phyloP scores from a whole-genome alignment of 2,329 filamentous ascomycete genomes.

The Keithomyces neogunnii region DNA sequence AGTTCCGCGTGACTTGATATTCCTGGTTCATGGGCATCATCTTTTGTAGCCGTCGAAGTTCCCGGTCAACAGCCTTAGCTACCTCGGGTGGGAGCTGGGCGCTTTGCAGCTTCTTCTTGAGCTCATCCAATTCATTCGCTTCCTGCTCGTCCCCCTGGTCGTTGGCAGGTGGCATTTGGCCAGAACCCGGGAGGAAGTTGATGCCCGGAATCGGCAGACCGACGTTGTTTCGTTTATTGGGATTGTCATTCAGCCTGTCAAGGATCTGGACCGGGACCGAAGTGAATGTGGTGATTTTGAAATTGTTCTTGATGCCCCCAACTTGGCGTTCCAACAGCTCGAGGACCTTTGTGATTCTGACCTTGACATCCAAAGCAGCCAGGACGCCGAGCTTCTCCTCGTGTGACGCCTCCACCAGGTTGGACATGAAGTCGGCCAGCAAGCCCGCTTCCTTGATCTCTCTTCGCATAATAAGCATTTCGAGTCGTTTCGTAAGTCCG shows the following conservation, averaged over 20 bases:
- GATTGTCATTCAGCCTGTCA: constrained; percentile 39
- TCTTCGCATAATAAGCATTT: constrained; percentile 79
- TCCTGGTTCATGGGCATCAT: constrained; percentile 96
- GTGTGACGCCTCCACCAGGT: constrained; percentile 76
- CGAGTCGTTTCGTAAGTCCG: constrained; percentile 75
- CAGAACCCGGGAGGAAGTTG: constrained; percentile 24
- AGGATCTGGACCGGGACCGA: constrained; percentile 56
- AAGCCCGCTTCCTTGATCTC: constrained; percentile 73
- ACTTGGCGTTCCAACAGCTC: constrained; percentile 79
- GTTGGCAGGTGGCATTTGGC: constrained; percentile 33
- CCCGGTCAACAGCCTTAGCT: constrained; percentile 81
- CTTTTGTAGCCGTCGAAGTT: constrained; percentile 80
- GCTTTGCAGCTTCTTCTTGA: constrained; percentile 78
- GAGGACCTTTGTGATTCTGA: constrained; percentile 72
- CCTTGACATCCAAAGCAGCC: constrained; percentile 69
- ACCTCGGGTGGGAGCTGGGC: constrained; percentile 78
- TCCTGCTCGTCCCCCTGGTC: constrained; percentile 66
- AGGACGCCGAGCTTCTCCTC: constrained; percentile 88
- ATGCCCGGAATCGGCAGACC: constrained; percentile 31
- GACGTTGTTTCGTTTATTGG: constrained; percentile 22
- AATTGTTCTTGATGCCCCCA: constrained; percentile 73
- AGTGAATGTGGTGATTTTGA: constrained; percentile 74
- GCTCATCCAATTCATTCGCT: constrained; percentile 79
- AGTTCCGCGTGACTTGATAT: constrained; percentile 87
- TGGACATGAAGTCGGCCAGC: constrained; percentile 94